A percentile compares a stretch with the other conserved stretches of the same genome.
phyloP scores from a whole-genome alignment of 2,329 filamentous ascomycete genomes.

The Calonectria hongkongensis region DNA sequence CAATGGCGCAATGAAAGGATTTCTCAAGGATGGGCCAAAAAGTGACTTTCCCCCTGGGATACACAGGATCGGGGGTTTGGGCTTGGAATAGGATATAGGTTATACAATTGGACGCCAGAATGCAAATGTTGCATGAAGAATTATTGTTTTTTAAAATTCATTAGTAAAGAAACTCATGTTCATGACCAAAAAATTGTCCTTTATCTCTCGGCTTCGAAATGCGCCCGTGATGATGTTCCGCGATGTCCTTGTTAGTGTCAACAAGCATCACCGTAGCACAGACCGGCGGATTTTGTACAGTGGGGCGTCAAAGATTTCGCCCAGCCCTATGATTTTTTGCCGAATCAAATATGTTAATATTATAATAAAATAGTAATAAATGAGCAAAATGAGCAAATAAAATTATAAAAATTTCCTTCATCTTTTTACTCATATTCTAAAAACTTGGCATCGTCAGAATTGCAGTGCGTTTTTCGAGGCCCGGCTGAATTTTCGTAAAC shows the following conservation, averaged over 20 bases:
- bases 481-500: too few relatives aligned
- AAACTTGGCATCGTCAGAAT: too few relatives aligned
- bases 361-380: too few relatives aligned
- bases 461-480: too few relatives aligned
- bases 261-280: background rate
- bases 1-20: conserved; percentile 33
- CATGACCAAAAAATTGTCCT: background rate
- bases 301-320: too few relatives aligned
- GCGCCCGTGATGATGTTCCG: background rate
- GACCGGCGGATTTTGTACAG: background rate
- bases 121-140: conserved; percentile 53
- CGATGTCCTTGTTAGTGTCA: background rate
- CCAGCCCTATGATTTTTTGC: too few relatives aligned
- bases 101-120: conserved; percentile 55
- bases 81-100: conserved; percentile 49
- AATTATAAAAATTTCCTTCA: too few relatives aligned
- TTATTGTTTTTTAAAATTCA: background rate
- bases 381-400: too few relatives aligned
- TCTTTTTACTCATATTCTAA: too few relatives aligned
- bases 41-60: conserved; percentile 47
- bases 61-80: conserved; percentile 48
- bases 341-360: too few relatives aligned
- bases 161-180: conserved; percentile 5
- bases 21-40: conserved; percentile 47
- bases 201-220: background rate